phyloP scores from a whole-genome alignment of 2,329 filamentous ascomycete species.

The Aurifilum marmelostoma region DNA sequence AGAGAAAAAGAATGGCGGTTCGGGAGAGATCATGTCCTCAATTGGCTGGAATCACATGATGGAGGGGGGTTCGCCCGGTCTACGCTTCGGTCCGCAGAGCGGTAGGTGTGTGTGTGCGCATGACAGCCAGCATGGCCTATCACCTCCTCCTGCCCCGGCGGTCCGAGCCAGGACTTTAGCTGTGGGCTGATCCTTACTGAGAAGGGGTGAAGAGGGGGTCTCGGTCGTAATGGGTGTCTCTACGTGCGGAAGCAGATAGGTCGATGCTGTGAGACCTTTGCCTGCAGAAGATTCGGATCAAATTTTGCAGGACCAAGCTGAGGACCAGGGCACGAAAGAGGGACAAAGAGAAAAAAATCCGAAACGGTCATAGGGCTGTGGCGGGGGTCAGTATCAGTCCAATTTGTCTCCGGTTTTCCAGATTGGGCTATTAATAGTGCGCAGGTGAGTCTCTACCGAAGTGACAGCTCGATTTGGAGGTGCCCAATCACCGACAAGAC shows the following conservation, averaged over 20 bases:
- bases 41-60: slow-evolving; percentile 4
- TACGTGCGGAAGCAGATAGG: background rate
- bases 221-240: background rate
- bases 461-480: slow-evolving; percentile 1
- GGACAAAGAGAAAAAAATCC: background rate
- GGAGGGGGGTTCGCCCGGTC: background rate
- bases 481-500: background rate
- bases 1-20: slow-evolving; percentile 4
- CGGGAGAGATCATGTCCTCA: background rate
- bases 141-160: background rate
- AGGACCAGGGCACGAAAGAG: background rate
- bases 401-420: background rate
- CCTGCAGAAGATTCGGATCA: background rate
- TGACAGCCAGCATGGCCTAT: background rate
- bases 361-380: background rate
- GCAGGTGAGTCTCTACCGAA: background rate
- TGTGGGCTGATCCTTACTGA: background rate
- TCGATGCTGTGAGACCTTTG: background rate
- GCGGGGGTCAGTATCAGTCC: background rate
- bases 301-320: background rate
- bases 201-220: background rate
- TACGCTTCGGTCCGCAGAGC: background rate
- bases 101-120: background rate
- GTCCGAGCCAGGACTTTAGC: background rate
- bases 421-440: background rate